phyloP scores from a whole-genome alignment of 768 basidiomycete species.

The Rhizopogon roseolus region DNA sequence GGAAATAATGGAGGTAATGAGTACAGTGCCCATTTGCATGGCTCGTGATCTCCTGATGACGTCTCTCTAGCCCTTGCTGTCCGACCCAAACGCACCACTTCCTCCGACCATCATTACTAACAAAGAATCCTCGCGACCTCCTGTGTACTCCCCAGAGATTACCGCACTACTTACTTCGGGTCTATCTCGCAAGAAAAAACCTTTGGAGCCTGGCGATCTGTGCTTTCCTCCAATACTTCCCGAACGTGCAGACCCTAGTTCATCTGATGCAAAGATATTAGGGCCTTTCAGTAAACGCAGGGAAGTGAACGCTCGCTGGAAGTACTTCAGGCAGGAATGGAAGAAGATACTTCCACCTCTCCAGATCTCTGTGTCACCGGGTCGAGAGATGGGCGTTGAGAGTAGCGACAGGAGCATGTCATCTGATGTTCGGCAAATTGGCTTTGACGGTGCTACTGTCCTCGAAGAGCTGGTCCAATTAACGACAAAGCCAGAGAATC shows the following conservation, averaged over 20 bases:
- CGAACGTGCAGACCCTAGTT: constrained; percentile 47
- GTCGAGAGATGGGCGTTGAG: constrained; percentile 2
- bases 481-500: constrained; percentile 29
- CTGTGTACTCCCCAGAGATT: constrained; percentile 61
- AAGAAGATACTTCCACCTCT: constrained; percentile 59
- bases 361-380: constrained; percentile 33
- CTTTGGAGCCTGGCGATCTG: constrained; percentile 38
- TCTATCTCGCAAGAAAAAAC: constrained; percentile 40
- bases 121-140: constrained; percentile 54
- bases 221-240: constrained; percentile 51
- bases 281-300: constrained; percentile 71
- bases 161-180: constrained; percentile 54
- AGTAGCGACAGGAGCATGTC: constrained; percentile 9
- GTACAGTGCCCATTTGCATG: background rate
- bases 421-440: constrained; percentile 30
- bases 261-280: constrained; percentile 53
- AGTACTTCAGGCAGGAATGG: constrained; percentile 51
- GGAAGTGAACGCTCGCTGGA: constrained; percentile 68
- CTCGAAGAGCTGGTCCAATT: constrained; percentile 43
- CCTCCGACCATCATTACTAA: constrained; percentile 47
- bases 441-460: constrained; percentile 38
- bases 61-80: constrained; percentile 47
- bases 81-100: constrained; percentile 35
- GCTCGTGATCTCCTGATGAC: constrained; percentile 5
- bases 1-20: constrained; percentile 59